Conservation (phyloP, 306 rosid species). For the Ziziphus jujuba region DNA sequence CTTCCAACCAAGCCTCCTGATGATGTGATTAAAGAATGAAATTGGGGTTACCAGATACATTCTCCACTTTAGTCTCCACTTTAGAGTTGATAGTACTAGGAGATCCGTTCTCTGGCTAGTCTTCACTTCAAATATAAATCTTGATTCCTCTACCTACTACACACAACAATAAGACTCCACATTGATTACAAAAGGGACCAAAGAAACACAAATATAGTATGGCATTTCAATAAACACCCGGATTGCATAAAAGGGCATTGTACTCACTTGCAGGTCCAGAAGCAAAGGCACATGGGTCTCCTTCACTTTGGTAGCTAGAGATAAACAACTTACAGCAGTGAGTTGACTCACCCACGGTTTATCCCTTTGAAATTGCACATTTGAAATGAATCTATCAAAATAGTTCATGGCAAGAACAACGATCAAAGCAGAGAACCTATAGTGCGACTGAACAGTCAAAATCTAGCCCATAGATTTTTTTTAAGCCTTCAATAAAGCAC, state of each 20-base stretch:
- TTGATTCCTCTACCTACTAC: constrained; percentile 74
- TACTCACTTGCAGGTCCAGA: constrained; percentile 70
- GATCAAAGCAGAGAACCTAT: constrained; percentile 74
- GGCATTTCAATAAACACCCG: constrained; percentile 52
- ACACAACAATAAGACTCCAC: constrained; percentile 14
- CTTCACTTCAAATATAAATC: constrained; percentile 73
- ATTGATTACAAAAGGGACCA: constrained; percentile 12
- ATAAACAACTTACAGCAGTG: constrained; percentile 71
- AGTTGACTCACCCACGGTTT: constrained; percentile 92
- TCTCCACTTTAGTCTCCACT: too few relatives aligned
- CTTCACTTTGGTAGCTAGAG: constrained; percentile 87
- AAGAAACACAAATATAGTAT: constrained; percentile 3
- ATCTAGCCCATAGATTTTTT: constrained; percentile 69
- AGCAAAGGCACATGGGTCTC: constrained; percentile 84
- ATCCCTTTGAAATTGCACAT: constrained; percentile 52
- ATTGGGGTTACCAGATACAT: constrained; percentile 90
- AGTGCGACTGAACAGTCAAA: constrained; percentile 50
- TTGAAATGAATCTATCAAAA: constrained; percentile 77
- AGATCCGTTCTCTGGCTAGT: constrained; percentile 95
- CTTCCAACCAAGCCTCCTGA: constrained; percentile 74
- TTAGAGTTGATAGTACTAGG: constrained; percentile 74
- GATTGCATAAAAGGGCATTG: constrained; percentile 16
- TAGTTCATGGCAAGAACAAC: constrained; percentile 79
- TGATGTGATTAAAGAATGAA: constrained; percentile 80
- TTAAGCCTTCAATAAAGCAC: constrained; percentile 44